These are phyloP conservation scores for Eleusine coracana DNA, from an alignment of 176 grass and related monocot species.

Conservation along the genomic window DNA sequence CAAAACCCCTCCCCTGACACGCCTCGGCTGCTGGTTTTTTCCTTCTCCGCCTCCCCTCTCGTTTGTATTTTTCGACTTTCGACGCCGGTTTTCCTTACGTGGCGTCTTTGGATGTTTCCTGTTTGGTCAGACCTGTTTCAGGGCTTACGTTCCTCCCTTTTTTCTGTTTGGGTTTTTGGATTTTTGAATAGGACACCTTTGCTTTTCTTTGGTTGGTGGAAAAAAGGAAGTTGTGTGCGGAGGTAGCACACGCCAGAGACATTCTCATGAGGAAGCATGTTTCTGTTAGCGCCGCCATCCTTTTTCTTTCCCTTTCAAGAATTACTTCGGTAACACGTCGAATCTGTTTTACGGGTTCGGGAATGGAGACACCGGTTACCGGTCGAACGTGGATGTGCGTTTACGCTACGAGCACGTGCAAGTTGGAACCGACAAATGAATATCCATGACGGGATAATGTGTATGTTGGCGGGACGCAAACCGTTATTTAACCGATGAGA, in stretches of 20 bases:
- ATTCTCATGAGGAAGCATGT: neutral
- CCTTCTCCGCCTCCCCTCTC: neutral
- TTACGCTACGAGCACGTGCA: fast-evolving
- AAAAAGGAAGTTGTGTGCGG: no score
- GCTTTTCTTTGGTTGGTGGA: neutral
- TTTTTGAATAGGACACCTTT: neutral
- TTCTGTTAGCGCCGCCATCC: neutral
- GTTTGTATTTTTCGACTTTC: neutral
- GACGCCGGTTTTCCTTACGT: conserved; percentile 35
- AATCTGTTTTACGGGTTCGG: fast-evolving
- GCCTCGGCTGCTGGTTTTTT: conserved; percentile 25
- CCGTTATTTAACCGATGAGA: no score
- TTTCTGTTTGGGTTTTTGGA: neutral
- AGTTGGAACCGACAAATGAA: no score
- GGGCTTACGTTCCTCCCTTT: neutral
- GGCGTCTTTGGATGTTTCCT: neutral
- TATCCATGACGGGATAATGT: no score
- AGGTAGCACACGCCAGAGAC: no score
- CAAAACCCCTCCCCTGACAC: conserved; percentile 44
- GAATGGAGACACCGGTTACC: neutral
- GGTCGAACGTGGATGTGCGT: fast-evolving
- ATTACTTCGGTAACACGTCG: neutral
- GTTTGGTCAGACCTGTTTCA: neutral
- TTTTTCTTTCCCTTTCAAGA: no score
- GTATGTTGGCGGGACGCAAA: no score